Evolutionary conservation across 2,329 filamentous ascomycete species (phyloP).

Genomic region (Apiospora arundinis): DNA sequence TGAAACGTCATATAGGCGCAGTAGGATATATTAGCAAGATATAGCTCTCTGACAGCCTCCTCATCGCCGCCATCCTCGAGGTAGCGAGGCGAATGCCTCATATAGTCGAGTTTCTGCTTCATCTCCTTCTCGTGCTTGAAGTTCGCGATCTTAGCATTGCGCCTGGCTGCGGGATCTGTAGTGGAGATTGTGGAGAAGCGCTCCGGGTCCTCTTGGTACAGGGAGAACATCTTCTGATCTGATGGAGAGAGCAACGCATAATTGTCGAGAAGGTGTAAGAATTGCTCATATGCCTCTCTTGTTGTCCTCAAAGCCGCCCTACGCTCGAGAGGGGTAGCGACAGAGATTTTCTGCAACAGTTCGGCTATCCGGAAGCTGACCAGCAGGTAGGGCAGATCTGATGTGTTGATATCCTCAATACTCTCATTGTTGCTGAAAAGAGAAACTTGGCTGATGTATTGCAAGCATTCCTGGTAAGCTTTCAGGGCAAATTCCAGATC

Average conservation of each 20-base stretch:
- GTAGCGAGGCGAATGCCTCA: conserved; percentile 50
- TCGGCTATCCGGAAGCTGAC: conserved; percentile 82
- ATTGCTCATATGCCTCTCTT: conserved; percentile 76
- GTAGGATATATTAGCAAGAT: conserved; percentile 77
- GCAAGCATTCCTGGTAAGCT: conserved; percentile 75
- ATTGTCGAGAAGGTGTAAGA: conserved; percentile 76
- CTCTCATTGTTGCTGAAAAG: conserved; percentile 92
- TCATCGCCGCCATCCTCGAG: conserved; percentile 75
- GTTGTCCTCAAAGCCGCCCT: conserved; percentile 67
- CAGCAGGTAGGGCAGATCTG: conserved; percentile 85
- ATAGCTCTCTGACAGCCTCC: conserved; percentile 77
- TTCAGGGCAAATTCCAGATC: conserved; percentile 57
- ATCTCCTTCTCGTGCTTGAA: conserved; percentile 87
- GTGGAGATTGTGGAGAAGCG: conserved; percentile 75
- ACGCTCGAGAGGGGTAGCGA: conserved; percentile 60
- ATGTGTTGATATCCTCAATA: conserved; percentile 83
- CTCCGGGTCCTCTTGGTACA: conserved; percentile 74
- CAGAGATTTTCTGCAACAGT: conserved; percentile 72
- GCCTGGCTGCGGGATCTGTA: conserved; percentile 66
- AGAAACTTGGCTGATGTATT: conserved; percentile 72
- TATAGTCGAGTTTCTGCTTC: conserved; percentile 76
- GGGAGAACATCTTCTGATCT: conserved; percentile 73
- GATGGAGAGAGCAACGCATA: conserved; percentile 74
- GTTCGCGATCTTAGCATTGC: conserved; percentile 84
- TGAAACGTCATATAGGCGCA: conserved; percentile 83